These are phyloP conservation scores for Oryza meyeriana DNA, from an alignment of 176 grass and related monocot genomes.

Conservation along the genomic window DNA sequence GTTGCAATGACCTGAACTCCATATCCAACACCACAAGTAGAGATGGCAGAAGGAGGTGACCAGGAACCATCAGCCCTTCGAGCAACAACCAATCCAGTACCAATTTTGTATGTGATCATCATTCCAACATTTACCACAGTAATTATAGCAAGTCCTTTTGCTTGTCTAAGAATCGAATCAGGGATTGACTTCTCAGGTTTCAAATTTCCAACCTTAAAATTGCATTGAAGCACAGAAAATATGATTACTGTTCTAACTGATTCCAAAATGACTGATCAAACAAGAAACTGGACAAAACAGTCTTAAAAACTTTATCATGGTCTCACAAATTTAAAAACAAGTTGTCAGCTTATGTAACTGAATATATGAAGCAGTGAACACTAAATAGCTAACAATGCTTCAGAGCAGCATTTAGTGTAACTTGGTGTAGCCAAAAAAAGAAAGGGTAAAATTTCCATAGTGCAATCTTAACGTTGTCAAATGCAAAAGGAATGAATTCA, in stretches of 20 bases:
- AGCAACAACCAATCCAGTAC: slow-evolving; percentile 79
- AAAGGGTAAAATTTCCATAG: background rate
- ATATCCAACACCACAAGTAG: slow-evolving; percentile 85
- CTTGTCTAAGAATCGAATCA: slow-evolving; percentile 77
- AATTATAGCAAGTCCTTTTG: slow-evolving; percentile 82
- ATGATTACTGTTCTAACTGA: slow-evolving; percentile 20
- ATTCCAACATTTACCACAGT: slow-evolving; percentile 72
- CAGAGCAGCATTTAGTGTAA: background rate
- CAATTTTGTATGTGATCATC: slow-evolving; percentile 89
- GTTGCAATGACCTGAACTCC: slow-evolving; percentile 64
- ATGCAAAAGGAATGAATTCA: background rate
- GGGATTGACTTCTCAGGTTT: slow-evolving; percentile 80
- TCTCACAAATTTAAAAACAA: background rate
- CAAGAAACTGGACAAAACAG: background rate
- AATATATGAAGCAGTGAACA: slow-evolving; percentile 11
- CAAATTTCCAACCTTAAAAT: slow-evolving; percentile 58
- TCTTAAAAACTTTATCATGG: background rate
- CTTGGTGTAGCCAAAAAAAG: background rate
- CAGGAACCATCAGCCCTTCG: slow-evolving; percentile 78
- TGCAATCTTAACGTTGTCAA: background rate
- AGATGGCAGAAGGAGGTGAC: slow-evolving; percentile 92
- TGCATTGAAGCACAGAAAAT: slow-evolving; percentile 6
- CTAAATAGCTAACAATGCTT: slow-evolving; percentile 15
- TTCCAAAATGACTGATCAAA: background rate
- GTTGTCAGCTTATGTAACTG: background rate